These are phyloP conservation scores for Solanum dulcamara DNA, from an alignment of 257 asterid genomes.

Conservation along the genomic window DNA sequence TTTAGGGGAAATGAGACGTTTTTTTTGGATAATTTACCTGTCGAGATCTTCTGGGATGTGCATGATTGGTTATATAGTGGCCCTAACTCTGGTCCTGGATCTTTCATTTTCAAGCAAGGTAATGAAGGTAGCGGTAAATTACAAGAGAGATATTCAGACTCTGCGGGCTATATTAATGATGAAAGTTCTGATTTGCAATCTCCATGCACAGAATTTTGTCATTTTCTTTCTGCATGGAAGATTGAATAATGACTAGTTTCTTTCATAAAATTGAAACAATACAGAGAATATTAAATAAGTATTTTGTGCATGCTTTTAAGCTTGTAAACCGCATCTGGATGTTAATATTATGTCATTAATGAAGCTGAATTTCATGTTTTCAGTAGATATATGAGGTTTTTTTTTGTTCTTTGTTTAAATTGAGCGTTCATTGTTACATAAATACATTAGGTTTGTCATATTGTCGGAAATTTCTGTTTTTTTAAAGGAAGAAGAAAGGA, in stretches of 20 bases:
- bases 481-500: not conserved
- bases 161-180: not conserved
- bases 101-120: constrained; percentile 53
- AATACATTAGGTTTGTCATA: not conserved
- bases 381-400: not conserved
- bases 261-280: not conserved
- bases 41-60: constrained; percentile 79
- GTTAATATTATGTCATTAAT: not conserved
- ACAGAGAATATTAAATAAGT: not conserved
- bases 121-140: constrained; percentile 1
- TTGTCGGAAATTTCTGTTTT: not conserved
- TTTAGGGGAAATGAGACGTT: constrained; percentile 78
- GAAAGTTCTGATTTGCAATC: constrained; percentile 10
- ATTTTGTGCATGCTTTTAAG: not conserved
- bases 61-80: constrained; percentile 66
- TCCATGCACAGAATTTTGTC: constrained; percentile 40
- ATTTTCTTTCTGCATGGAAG: constrained; percentile 74
- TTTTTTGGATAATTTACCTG: constrained; percentile 39
- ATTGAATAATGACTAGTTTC: constrained; percentile 16
- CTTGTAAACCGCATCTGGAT: not conserved
- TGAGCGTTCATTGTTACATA: not conserved
- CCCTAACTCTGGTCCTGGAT: constrained; percentile 36
- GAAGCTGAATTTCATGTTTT: not conserved
- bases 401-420: not conserved
- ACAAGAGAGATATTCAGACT: not conserved